Evolutionary conservation across 164 flowering plant species (phyloP), one percentile per base, ranked within the genome.

Genomic region (Brasenia schreberi): DNA sequence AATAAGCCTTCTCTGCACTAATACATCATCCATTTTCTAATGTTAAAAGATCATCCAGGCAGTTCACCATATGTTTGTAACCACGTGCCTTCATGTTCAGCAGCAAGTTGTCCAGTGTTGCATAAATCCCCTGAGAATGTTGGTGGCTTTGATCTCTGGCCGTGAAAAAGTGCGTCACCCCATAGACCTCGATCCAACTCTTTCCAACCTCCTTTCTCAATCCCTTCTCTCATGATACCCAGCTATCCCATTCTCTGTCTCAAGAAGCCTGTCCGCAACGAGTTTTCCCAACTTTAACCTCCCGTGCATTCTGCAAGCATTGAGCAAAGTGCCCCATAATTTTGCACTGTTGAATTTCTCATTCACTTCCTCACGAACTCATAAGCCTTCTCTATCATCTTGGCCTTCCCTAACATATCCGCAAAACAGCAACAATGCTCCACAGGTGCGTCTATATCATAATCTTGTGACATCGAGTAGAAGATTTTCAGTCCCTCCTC

Each of bases 371-470:
- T 66, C 61, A 80, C 83, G 72, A 88, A 85, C 67, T 84, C 81
- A 65, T 85, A 85, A 16, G 99, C 99, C 73, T 91, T 96, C 45
- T 16, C 63, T 53, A 94, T 80, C 77, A 85, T 82, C 44, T 96
- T 97, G 58, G 78, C 92, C 77, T 92, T 83, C 23, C 99, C 96
- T 67, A 94, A 72, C 95, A 91, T 87, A 77, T 94, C 96, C 18
- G 81, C 87, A 68, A 89, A 77, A 72, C 97, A 94, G 66, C 89
- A 84, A 70, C 78, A 84, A 72, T 94, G 99, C 72, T 87, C 96
- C 33, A 70, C 33, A 43, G 81, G 79, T 11, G 96, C 89, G 27
- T 42, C 61, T 58, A 89, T 79, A 12, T 74, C 74, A 67, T 79
- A 76, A 10, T 77, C 79, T 42, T 58, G 71, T 70, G 82, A 80